Percentiles rank a stretch among this genome's conserved stretches.
These are phyloP conservation scores for Scorias spongiosa DNA, from an alignment of 2,329 filamentous ascomycete genomes.

Conservation along the genomic window DNA sequence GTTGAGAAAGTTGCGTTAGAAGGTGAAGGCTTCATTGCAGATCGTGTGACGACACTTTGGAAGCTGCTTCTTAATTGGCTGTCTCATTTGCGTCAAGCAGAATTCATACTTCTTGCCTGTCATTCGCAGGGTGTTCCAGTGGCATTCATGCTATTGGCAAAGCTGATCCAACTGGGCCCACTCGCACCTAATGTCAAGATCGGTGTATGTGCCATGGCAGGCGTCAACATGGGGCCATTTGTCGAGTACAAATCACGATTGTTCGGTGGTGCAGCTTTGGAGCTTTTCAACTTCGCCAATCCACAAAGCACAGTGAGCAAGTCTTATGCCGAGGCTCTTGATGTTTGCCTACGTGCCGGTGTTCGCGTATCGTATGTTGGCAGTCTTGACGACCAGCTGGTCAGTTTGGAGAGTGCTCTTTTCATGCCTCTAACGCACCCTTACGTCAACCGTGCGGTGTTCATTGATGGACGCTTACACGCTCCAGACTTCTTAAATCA, in stretches of 20 bases:
- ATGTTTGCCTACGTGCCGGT: conserved; percentile 60
- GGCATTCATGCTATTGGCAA: conserved; percentile 78
- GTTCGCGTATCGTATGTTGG: conserved; percentile 77
- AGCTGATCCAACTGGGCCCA: conserved; percentile 80
- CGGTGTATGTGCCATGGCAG: conserved; percentile 78
- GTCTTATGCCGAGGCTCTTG: conserved; percentile 62
- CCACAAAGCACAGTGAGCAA: conserved; percentile 68
- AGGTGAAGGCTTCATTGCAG: conserved; percentile 80
- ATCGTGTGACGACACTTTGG: conserved; percentile 86
- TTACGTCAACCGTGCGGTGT: conserved; percentile 89
- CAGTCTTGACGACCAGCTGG: conserved; percentile 92
- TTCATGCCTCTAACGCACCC: conserved; percentile 78
- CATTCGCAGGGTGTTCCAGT: conserved; percentile 95
- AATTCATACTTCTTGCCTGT: conserved; percentile 82
- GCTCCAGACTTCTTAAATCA: conserved; percentile 88
- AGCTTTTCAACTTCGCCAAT: conserved; percentile 86
- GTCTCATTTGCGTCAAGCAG: conserved; percentile 71
- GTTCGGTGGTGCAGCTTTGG: conserved; percentile 78
- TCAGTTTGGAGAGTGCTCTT: conserved; percentile 83
- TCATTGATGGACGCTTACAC: conserved; percentile 84
- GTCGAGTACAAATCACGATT: conserved; percentile 80
- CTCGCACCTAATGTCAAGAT: conserved; percentile 55
- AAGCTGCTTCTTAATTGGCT: conserved; percentile 91
- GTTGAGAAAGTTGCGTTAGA: conserved; percentile 92
- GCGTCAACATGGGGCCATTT: conserved; percentile 86